Evolutionary conservation across 169 alveolate species (phyloP), one percentile per base, ranked within the genome.

Genomic region (Hepatocystis sp.): DNA sequence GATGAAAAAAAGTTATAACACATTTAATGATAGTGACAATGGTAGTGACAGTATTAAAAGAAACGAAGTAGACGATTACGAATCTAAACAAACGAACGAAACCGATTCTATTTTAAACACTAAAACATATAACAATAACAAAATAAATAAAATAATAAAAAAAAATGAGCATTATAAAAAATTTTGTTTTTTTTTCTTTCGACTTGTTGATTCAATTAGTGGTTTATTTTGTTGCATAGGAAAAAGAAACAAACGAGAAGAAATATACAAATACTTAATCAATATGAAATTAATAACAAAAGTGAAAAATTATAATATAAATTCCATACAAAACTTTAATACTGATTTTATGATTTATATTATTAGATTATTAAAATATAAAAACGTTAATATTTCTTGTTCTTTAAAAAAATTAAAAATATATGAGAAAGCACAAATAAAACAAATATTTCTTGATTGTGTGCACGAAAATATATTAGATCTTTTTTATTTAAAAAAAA

Each of bases 201-300:
- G 86, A 39, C 49, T 71, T 4, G 86, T 71, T 34, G 86, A 71
- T 36, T 30, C 86, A 5, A 51, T 71, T 13, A 71, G 86, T 44
- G 86, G 86, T 2, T 27, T 71, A 11, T 71, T 71, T 64, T 71
- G 86, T 3, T 58, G 78, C 39, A 56, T 71, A 10, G 86, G 78
- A 5, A 71, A 71, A 56, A 71, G 86, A 60, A 71, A 23, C n/a
- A 71, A 71, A 34, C 15, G 86, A 30, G 86, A 71, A 58, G 86
- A 71, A 58, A 28, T 71, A 25, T 15, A 15, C 17, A 58, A 28
- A 28, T 71, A 10, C 51, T 63, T 71, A 1, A 56, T 58, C 34
- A 71, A 25, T 46, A 21, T 64, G n/a, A 71, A 58, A 36, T 27
- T 60, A 28, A 71, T 19, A 11, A 56, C 34, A 30, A 56, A 56